Conservation (phyloP, 805 yeast species). For the Phaffomyces opuntiae region DNA sequence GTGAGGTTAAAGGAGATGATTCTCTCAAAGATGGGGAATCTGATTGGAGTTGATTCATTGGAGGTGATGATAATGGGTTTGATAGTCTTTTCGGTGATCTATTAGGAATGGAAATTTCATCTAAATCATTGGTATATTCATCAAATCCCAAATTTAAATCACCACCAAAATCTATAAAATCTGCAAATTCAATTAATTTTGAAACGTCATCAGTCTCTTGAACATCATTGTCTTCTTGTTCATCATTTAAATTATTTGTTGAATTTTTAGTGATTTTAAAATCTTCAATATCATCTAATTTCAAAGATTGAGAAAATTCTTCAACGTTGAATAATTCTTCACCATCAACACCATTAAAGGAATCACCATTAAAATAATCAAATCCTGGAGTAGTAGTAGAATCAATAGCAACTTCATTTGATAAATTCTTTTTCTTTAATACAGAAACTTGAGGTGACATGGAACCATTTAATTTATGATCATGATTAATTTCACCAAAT, state of each 20-base stretch:
- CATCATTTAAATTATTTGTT: neutral
- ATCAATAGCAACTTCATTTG: too few relatives aligned
- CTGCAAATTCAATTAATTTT: constrained; percentile 39
- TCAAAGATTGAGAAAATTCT: constrained; percentile 17
- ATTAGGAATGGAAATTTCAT: constrained; percentile 3
- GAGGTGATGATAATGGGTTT: constrained; percentile 11
- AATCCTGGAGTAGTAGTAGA: too few relatives aligned
- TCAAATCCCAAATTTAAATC: constrained; percentile 31
- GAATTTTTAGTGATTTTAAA: neutral
- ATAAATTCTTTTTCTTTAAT: constrained; percentile 14
- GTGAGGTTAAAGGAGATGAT: constrained; percentile 16
- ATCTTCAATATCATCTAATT: constrained; percentile 13
- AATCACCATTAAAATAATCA: neutral
- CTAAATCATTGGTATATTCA: neutral
- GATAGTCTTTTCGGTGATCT: constrained; percentile 1
- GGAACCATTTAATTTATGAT: too few relatives aligned
- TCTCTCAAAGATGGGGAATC: neutral
- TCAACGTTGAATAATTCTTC: constrained; percentile 24
- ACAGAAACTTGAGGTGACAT: constrained; percentile 31
- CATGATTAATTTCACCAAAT: constrained; percentile 1
- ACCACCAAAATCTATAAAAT: constrained; percentile 39
- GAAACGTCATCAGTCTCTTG: constrained; percentile 27
- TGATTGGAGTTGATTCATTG: constrained; percentile 5
- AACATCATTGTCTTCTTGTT: neutral
- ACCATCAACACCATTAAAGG: constrained; percentile 6